Conservation (phyloP, 805 yeast genomes). For the Metschnikowia anglica region DNA sequence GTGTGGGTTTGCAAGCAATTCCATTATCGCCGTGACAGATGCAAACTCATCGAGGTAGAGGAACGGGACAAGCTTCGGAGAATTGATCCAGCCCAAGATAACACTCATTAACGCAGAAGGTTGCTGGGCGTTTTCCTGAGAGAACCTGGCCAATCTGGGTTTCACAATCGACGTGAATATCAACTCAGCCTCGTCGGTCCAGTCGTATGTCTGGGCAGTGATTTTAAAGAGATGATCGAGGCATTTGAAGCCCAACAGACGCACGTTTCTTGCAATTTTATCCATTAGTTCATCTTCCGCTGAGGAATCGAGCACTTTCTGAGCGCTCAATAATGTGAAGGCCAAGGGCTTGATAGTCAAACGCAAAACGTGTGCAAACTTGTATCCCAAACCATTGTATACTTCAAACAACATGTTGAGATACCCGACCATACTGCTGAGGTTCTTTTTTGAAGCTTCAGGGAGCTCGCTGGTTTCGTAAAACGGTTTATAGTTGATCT, state of each 20-base stretch:
- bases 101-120: conserved; percentile 74
- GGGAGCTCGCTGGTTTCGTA: conserved; percentile 6
- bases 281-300: conserved; percentile 20
- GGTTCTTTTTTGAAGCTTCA: conserved; percentile 18
- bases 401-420: conserved; percentile 59
- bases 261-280: conserved; percentile 55
- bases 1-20: conserved; percentile 49
- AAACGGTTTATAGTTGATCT: conserved; percentile 33
- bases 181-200: conserved; percentile 49
- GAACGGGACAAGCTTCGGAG: conserved; percentile 46
- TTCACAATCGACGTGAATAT: conserved; percentile 55
- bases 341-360: conserved; percentile 57
- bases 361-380: conserved; percentile 48
- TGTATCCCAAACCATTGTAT: conserved; percentile 57
- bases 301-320: conserved; percentile 34
- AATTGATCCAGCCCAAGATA: conserved; percentile 54
- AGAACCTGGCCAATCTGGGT: conserved; percentile 69
- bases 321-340: conserved; percentile 55
- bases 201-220: conserved; percentile 51
- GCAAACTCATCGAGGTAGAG: conserved; percentile 55
- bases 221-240: conserved; percentile 55
- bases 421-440: conserved; percentile 64
- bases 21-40: conserved; percentile 55
- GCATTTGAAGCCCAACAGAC: conserved; percentile 68
- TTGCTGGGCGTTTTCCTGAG: conserved; percentile 76